phyloP scores from a whole-genome alignment of 768 basidiomycete species.

The Tulasnella sp. region DNA sequence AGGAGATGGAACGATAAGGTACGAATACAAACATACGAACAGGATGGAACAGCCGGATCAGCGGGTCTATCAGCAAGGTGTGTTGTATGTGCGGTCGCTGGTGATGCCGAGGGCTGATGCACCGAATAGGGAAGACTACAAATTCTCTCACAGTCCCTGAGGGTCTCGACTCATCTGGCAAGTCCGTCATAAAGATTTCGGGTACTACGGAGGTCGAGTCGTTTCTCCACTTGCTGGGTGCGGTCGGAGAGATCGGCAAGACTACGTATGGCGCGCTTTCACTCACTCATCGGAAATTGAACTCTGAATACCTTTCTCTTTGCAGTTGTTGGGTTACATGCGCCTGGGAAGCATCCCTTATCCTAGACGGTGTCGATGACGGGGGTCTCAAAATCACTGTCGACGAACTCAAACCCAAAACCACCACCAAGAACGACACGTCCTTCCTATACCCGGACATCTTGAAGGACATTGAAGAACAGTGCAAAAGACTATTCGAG shows the following conservation, averaged over 20 bases:
- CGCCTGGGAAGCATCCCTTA: background rate
- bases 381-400: background rate
- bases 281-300: background rate
- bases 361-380: background rate
- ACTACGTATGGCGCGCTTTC: background rate
- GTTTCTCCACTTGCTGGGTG: background rate
- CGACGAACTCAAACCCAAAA: background rate
- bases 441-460: background rate
- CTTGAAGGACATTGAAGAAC: background rate
- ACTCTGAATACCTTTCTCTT: background rate
- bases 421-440: background rate
- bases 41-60: background rate
- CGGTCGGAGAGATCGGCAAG: background rate
- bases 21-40: background rate
- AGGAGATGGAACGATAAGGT: background rate
- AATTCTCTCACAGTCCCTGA: background rate
- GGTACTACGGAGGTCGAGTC: background rate
- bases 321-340: background rate
- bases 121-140: background rate
- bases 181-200: background rate
- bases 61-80: background rate
- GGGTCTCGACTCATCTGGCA: background rate
- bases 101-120: background rate
- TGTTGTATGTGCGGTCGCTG: background rate
- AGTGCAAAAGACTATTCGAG: background rate